Conservation (phyloP, 495 filamentous ascomycete species). For the Rhypophila decipiens region DNA sequence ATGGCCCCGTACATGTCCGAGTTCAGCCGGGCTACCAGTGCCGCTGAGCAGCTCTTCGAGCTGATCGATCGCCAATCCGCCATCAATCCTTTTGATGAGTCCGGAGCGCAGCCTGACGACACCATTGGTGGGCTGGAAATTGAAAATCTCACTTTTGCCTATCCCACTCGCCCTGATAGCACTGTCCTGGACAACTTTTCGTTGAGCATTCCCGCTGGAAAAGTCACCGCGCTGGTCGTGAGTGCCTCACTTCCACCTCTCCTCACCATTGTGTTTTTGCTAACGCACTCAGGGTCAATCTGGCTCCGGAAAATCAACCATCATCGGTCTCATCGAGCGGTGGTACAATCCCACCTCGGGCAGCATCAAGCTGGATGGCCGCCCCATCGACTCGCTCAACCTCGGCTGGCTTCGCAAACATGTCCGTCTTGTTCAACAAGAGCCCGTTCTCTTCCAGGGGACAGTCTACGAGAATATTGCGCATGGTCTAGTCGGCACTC, state of each 20-base stretch:
- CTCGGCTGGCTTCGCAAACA: slow-evolving; percentile 87
- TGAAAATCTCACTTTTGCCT: slow-evolving; percentile 78
- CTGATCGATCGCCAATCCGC: slow-evolving; percentile 88
- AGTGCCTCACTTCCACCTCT: too few relatives aligned
- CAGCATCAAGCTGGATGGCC: slow-evolving; percentile 72
- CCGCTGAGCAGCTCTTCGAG: slow-evolving; percentile 81
- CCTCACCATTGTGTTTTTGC: too few relatives aligned
- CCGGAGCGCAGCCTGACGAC: slow-evolving; percentile 61
- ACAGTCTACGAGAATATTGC: slow-evolving; percentile 83
- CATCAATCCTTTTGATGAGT: slow-evolving; percentile 67
- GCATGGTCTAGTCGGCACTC: slow-evolving; percentile 82
- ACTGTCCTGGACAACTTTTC: slow-evolving; percentile 77
- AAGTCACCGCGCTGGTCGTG: slow-evolving; percentile 81
- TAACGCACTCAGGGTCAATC: too few relatives aligned
- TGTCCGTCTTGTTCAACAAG: slow-evolving; percentile 78
- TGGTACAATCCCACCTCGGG: slow-evolving; percentile 88
- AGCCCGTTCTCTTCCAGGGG: slow-evolving; percentile 76
- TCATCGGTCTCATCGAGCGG: slow-evolving; percentile 87
- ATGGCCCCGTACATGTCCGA: slow-evolving; percentile 80
- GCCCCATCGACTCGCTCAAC: slow-evolving; percentile 74
- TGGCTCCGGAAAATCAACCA: slow-evolving; percentile 85
- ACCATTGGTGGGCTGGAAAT: slow-evolving; percentile 76
- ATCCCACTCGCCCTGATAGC: slow-evolving; percentile 86
- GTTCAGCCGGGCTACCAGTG: slow-evolving; percentile 65
- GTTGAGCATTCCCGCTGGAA: slow-evolving; percentile 75